These are phyloP conservation scores for Antitrichia curtipendula DNA, from an alignment of 225 moss, liverwort and hornwort genomes.

Conservation along the genomic window DNA sequence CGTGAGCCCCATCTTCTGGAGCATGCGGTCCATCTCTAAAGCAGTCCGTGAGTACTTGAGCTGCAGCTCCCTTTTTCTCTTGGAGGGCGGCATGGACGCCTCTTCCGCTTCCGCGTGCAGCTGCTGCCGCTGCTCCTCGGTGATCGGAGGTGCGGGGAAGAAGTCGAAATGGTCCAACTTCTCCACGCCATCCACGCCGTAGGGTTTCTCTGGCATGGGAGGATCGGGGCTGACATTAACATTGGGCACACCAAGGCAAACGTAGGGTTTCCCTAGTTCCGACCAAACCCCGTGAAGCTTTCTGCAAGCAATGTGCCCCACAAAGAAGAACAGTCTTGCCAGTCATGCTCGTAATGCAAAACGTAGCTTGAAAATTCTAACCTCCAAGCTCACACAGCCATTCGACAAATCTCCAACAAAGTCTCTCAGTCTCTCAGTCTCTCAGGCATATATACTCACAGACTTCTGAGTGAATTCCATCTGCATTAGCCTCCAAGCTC, in stretches of 20 bases:
- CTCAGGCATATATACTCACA: neutral
- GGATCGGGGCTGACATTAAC: conserved; percentile 34
- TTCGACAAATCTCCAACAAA: neutral
- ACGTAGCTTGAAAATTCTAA: neutral
- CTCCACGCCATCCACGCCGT: neutral
- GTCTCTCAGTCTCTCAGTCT: neutral
- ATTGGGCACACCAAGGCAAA: conserved; percentile 54
- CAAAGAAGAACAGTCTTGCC: neutral
- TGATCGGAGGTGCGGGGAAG: conserved; percentile 35
- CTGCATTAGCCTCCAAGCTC: neutral
- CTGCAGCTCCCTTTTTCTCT: conserved; percentile 31
- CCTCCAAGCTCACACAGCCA: neutral
- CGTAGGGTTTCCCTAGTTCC: conserved; percentile 61
- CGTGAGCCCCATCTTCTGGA: conserved; percentile 84
- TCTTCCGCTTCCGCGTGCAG: conserved; percentile 5
- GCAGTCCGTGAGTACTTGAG: conserved; percentile 26
- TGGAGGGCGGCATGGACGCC: conserved; percentile 5
- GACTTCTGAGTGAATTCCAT: neutral
- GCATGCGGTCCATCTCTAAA: conserved; percentile 50
- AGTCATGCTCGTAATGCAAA: neutral
- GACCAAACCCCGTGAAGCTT: conserved; percentile 83
- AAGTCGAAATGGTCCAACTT: conserved; percentile 36
- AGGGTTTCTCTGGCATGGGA: conserved; percentile 49
- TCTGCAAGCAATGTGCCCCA: conserved; percentile 33
- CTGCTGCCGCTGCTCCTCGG: conserved; percentile 4